phyloP scores from a whole-genome alignment of 2,329 filamentous ascomycete genomes.

The Phyllosticta capitalensis region DNA sequence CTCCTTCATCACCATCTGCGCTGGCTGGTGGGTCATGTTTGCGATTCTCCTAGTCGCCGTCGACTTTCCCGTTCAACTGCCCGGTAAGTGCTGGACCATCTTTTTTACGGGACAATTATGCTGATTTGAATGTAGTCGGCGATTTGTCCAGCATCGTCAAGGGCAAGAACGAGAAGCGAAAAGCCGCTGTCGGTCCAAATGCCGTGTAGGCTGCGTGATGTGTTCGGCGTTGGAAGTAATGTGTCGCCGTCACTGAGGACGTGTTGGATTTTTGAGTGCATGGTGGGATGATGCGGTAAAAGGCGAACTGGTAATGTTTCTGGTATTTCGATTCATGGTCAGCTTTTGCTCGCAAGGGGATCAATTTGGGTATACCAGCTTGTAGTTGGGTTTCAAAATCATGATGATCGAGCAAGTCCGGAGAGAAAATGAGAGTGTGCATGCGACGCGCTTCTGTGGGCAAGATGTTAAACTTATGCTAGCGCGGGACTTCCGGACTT shows the following conservation, averaged over 20 bases:
- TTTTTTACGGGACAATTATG: neutral
- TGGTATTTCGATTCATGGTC: too few relatives aligned
- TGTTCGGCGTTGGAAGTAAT: neutral
- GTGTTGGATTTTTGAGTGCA: neutral
- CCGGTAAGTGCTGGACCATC: neutral
- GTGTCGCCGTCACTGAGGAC: neutral
- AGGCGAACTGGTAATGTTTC: too few relatives aligned
- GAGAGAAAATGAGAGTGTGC: too few relatives aligned
- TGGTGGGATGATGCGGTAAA: neutral
- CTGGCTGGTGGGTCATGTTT: constrained; percentile 46
- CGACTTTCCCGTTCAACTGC: constrained; percentile 39
- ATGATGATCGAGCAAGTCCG: too few relatives aligned
- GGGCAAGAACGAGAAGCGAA: constrained; percentile 30
- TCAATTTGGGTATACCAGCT: too few relatives aligned
- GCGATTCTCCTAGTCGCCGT: constrained; percentile 45
- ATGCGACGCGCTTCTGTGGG: too few relatives aligned
- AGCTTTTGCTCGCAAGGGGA: too few relatives aligned
- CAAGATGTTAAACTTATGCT: too few relatives aligned
- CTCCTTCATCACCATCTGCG: constrained; percentile 38
- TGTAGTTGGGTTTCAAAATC: too few relatives aligned
- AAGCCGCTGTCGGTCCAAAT: neutral
- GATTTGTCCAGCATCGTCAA: constrained; percentile 37
- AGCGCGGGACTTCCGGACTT: too few relatives aligned
- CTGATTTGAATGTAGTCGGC: constrained; percentile 22
- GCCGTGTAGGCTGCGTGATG: neutral